Evolutionary conservation across 176 grass and related monocot species (phyloP).

Genomic region (Eragrostis nindensis): DNA sequence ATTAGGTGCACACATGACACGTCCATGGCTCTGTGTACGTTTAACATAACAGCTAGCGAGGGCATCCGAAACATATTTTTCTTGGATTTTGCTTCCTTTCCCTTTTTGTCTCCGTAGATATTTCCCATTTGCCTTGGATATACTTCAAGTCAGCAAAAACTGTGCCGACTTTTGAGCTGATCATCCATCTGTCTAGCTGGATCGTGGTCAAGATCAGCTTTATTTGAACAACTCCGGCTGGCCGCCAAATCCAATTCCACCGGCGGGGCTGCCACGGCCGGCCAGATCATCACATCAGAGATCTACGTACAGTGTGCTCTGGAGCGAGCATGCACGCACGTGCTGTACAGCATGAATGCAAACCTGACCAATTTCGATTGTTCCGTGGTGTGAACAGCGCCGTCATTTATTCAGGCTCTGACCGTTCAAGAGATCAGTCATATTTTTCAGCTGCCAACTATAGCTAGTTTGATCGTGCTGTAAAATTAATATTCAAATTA

Average conservation of each 20-base stretch:
- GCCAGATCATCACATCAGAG: neutral
- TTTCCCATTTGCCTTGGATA: neutral
- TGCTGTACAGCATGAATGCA: neutral
- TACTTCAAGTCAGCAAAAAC: neutral
- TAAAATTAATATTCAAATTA: neutral
- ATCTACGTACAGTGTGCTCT: neutral
- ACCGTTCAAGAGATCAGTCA: neutral
- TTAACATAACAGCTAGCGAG: no score
- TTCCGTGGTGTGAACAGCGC: neutral
- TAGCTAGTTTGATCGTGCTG: neutral
- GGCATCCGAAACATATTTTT: no score
- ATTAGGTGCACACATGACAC: no score
- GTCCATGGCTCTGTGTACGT: no score
- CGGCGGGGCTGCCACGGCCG: neutral
- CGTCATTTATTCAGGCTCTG: neutral
- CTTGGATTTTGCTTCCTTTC: no score
- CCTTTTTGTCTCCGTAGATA: no score
- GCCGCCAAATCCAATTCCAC: neutral
- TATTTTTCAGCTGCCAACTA: conserved; percentile 3
- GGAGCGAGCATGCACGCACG: conserved; percentile 11
- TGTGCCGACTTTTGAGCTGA: neutral
- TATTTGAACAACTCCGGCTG: neutral
- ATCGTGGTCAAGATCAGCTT: neutral
- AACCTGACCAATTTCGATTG: neutral
- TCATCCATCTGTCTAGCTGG: neutral